Evolutionary conservation across 2,329 filamentous ascomycete genomes (phyloP).

Genomic region (Alternaria arborescens): DNA sequence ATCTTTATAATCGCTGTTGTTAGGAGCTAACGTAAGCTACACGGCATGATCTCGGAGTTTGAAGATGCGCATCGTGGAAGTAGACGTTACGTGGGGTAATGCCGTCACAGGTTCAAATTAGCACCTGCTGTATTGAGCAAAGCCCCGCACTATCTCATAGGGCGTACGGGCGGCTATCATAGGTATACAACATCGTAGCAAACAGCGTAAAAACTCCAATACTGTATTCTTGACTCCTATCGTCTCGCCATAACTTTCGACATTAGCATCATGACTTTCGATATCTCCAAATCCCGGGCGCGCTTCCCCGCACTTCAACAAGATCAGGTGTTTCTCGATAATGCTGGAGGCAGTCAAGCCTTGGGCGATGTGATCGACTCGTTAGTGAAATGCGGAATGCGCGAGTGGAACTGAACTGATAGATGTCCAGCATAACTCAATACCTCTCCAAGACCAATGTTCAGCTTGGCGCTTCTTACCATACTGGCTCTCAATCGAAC

Average conservation of each 20-base stretch:
- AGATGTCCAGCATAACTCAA: slow-evolving; percentile 60
- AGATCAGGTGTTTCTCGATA: slow-evolving; percentile 77
- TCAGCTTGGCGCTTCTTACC: slow-evolving; percentile 77
- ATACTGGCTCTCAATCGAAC: slow-evolving; percentile 67
- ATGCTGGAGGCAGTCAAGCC: slow-evolving; percentile 78
- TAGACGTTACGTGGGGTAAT: slow-evolving; percentile 9
- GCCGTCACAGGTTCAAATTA: slow-evolving; percentile 6
- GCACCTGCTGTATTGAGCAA: slow-evolving; percentile 20
- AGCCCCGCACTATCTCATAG: slow-evolving; percentile 17
- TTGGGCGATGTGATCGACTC: slow-evolving; percentile 72
- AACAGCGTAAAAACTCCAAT: background rate
- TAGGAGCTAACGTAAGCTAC: too few relatives aligned
- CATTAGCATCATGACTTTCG: slow-evolving; percentile 51
- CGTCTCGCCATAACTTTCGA: too few relatives aligned
- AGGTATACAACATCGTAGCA: slow-evolving; percentile 4
- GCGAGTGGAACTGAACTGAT: slow-evolving; percentile 1
- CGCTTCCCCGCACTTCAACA: slow-evolving; percentile 74
- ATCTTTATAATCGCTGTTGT: too few relatives aligned
- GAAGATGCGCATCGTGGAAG: background rate
- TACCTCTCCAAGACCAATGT: slow-evolving; percentile 76
- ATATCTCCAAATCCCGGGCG: slow-evolving; percentile 64
- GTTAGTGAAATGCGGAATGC: slow-evolving; percentile 53
- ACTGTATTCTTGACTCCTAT: background rate
- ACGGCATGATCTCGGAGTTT: background rate
- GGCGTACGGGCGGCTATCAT: slow-evolving; percentile 10